Percentiles rank a stretch among this genome's conserved stretches.
Conservation (phyloP, 2,329 filamentous ascomycete genomes). For the Microascus cirrosus region DNA sequence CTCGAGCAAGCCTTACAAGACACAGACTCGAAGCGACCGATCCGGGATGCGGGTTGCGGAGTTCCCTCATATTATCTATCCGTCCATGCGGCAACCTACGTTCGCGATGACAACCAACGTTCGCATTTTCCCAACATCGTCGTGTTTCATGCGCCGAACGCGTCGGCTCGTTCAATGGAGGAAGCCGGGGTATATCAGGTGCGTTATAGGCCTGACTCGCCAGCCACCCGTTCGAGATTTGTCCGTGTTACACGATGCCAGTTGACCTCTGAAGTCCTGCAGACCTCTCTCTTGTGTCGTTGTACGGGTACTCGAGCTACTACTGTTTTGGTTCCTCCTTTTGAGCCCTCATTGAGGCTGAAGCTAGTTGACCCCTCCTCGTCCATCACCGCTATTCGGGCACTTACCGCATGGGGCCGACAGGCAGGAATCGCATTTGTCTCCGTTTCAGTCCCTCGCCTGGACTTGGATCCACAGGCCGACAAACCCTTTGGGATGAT, state of each 20-base stretch:
- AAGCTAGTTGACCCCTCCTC: too few species aligned
- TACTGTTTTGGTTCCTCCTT: neutral
- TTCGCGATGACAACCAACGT: neutral
- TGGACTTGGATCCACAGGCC: neutral
- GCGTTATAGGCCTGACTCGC: constrained; percentile 1
- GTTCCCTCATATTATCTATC: neutral
- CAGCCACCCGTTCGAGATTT: neutral
- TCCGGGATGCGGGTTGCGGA: neutral
- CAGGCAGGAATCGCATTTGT: neutral
- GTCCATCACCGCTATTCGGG: too few species aligned
- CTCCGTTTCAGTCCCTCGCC: neutral
- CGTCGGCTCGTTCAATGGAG: neutral
- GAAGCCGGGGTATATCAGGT: constrained; percentile 3
- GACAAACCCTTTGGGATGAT: neutral
- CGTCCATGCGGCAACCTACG: neutral
- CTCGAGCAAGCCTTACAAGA: neutral
- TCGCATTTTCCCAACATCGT: neutral
- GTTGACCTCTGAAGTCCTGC: neutral
- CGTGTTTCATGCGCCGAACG: constrained; percentile 1
- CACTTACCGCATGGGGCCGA: too few species aligned
- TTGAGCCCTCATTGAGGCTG: neutral
- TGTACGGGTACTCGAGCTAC: neutral
- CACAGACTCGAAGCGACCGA: neutral
- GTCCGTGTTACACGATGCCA: neutral
- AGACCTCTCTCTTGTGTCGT: neutral